These are phyloP conservation scores for Plasmodium chabaudi DNA, from an alignment of 169 alveolate genomes.

Conservation along the genomic window DNA sequence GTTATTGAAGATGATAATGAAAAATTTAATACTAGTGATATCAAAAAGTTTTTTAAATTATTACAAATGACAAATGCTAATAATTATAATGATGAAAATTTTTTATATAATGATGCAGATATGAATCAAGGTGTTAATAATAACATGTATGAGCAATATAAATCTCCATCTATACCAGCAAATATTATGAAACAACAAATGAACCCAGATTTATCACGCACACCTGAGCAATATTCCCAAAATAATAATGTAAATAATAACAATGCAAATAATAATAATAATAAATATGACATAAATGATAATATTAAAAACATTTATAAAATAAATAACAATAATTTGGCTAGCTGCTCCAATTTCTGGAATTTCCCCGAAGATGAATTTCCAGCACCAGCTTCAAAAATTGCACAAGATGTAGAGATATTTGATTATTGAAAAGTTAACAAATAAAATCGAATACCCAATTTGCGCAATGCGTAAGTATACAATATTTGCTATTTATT, in stretches of 20 bases:
- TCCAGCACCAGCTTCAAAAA: conserved; percentile 37
- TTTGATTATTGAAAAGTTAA: conserved; percentile 30
- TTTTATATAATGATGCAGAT: conserved; percentile 32
- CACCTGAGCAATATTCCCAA: neutral
- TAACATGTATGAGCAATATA: conserved; percentile 11
- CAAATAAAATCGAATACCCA: neutral
- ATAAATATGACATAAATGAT: conserved; percentile 9
- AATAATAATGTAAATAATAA: neutral
- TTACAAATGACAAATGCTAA: conserved; percentile 28
- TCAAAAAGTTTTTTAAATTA: conserved; percentile 51
- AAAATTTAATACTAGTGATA: conserved; percentile 63
- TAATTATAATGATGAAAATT: conserved; percentile 30
- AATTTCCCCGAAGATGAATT: conserved; percentile 67
- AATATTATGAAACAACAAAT: conserved; percentile 3
- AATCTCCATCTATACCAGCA: neutral
- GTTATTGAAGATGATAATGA: conserved; percentile 71
- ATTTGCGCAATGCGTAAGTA: no score
- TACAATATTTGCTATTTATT: no score
- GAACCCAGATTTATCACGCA: neutral
- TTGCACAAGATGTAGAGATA: conserved; percentile 53
- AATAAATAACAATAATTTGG: conserved; percentile 27
- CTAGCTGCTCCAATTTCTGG: conserved; percentile 68
- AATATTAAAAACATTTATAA: conserved; percentile 40
- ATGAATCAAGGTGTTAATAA: neutral
- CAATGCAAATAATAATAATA: neutral